Evolutionary conservation across 257 asterid species (phyloP).

Genomic region (Voacanga thouarsii): DNA sequence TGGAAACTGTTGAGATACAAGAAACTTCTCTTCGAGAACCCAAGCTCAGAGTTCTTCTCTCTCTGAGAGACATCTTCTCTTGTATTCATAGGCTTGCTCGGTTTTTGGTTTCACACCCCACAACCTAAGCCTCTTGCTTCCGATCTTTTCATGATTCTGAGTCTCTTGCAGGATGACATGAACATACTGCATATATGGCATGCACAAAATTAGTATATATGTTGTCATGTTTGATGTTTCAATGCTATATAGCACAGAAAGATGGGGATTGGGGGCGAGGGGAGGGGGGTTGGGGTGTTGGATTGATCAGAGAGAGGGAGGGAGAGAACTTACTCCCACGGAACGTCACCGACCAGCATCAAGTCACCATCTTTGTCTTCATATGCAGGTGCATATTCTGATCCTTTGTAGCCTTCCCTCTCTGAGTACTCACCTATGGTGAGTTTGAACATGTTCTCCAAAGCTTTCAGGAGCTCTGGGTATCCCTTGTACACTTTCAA

Average conservation of each 20-base stretch:
- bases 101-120: slow-evolving; percentile 30
- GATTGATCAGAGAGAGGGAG: not conserved
- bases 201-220: slow-evolving; percentile 16
- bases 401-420: slow-evolving; percentile 84
- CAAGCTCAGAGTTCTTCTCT: slow-evolving; percentile 41
- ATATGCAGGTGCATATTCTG: slow-evolving; percentile 87
- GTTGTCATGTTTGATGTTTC: not conserved
- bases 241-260: not conserved
- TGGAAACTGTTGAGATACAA: slow-evolving; percentile 32
- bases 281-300: not conserved
- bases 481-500: slow-evolving; percentile 56
- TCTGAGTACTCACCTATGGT: slow-evolving; percentile 80
- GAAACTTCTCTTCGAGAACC: slow-evolving; percentile 50
- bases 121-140: slow-evolving; percentile 74
- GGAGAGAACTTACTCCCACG: slow-evolving; percentile 57
- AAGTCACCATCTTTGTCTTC: slow-evolving; percentile 93
- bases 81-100: not conserved
- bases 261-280: not conserved
- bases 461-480: slow-evolving; percentile 45
- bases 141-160: slow-evolving; percentile 75
- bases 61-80: slow-evolving; percentile 26
- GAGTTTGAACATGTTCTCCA: slow-evolving; percentile 82
- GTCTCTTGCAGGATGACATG: slow-evolving; percentile 67
- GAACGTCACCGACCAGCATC: slow-evolving; percentile 95
- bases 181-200: slow-evolving; percentile 57